These are phyloP conservation scores for Apiotrichum siamense DNA, from an alignment of 1,284 basidiomycete species.

Conservation along the genomic window DNA sequence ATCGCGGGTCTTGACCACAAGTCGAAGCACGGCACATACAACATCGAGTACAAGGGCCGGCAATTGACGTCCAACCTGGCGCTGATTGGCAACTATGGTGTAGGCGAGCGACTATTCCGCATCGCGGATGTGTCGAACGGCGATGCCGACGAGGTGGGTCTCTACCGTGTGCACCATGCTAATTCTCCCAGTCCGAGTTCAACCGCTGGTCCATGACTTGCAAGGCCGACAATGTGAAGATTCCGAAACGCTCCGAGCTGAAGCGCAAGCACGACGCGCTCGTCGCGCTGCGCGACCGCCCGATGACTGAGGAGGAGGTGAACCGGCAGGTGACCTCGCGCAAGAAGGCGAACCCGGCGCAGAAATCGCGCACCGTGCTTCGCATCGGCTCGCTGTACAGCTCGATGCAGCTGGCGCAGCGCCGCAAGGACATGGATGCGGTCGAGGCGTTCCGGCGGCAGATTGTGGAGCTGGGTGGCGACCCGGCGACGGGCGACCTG, in stretches of 20 bases:
- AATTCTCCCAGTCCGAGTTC: slow-evolving; percentile 60
- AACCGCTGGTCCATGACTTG: slow-evolving; percentile 55
- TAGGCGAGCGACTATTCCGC: slow-evolving; percentile 54
- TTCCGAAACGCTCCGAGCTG: slow-evolving; percentile 61
- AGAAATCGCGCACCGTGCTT: slow-evolving; percentile 57
- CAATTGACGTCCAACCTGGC: slow-evolving; percentile 53
- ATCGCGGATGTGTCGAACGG: slow-evolving; percentile 81
- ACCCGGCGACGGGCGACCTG: slow-evolving; percentile 34
- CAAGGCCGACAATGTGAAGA: slow-evolving; percentile 55
- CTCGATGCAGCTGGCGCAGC: slow-evolving; percentile 61
- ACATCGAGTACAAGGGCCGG: slow-evolving; percentile 57
- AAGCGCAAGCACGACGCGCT: slow-evolving; percentile 62
- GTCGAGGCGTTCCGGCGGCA: slow-evolving; percentile 58
- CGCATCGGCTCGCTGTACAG: slow-evolving; percentile 48
- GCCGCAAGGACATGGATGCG: slow-evolving; percentile 62
- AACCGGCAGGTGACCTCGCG: slow-evolving; percentile 58
- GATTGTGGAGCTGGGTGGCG: slow-evolving; percentile 55
- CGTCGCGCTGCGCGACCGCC: slow-evolving; percentile 55
- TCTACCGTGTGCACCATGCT: background rate
- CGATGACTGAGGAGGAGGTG: slow-evolving; percentile 68
- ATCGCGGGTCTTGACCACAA: slow-evolving; percentile 44
- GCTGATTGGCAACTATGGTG: slow-evolving; percentile 66
- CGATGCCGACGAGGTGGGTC: slow-evolving; percentile 55
- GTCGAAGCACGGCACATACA: slow-evolving; percentile 54
- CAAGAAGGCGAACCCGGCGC: slow-evolving; percentile 30